Conservation (phyloP, 306 rosid species). For the Medicago truncatula region MtrunA17r5.0-ANR NC_053044.1:40039001-40039500, state of each 20-base stretch:
- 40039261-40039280: conserved; percentile 81
- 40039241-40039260: conserved; percentile 78
- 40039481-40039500: background rate
- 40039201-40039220: conserved; percentile 65
- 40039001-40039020: conserved; percentile 95
- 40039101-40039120: conserved; percentile 80
- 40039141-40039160: too few species aligned
- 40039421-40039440: conserved; percentile 58
- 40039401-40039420: conserved; percentile 87
- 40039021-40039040: conserved; percentile 87
- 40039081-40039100: conserved; percentile 96
- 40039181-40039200: background rate
- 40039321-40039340: conserved; percentile 96
- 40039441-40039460: background rate
- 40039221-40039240: conserved; percentile 74
- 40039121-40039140: conserved; percentile 59
- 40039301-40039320: conserved; percentile 62
- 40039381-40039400: conserved; percentile 96
- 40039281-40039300: conserved; percentile 72
- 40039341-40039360: conserved; percentile 80
- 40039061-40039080: conserved; percentile 87
- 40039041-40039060: conserved; percentile 71
- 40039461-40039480: background rate
- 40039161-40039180: too few species aligned
- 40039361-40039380: conserved; percentile 94